A percentile compares a stretch with the other conserved stretches of the same genome.
Conservation (phyloP, 2,329 filamentous ascomycete species). For the Fusarium aywerte region DNA sequence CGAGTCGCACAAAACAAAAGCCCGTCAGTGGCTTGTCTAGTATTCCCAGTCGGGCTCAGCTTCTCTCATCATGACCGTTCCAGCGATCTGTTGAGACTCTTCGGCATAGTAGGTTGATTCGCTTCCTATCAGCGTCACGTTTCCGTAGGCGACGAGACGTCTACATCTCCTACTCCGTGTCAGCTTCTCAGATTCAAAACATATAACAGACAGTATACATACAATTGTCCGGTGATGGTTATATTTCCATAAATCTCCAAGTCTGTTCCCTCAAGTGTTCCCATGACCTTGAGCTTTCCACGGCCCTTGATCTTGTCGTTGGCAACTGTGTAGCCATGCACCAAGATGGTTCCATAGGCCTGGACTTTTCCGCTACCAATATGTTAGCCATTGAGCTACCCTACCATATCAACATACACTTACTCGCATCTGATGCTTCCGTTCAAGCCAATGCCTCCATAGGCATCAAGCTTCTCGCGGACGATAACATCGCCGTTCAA, state of each 20-base stretch:
- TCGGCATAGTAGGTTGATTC: slow-evolving; percentile 57
- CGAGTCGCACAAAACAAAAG: not conserved
- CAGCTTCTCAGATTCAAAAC: not conserved
- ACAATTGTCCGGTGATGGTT: slow-evolving; percentile 59
- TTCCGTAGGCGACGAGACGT: slow-evolving; percentile 58
- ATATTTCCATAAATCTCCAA: slow-evolving; percentile 61
- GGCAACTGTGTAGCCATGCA: slow-evolving; percentile 54
- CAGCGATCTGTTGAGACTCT: slow-evolving; percentile 56
- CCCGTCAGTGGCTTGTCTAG: slow-evolving; percentile 20
- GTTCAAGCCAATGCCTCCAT: slow-evolving; percentile 56
- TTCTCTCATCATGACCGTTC: slow-evolving; percentile 56
- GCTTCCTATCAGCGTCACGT: slow-evolving; percentile 58
- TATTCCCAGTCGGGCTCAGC: slow-evolving; percentile 56
- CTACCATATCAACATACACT: slow-evolving; percentile 22
- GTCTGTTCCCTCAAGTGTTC: slow-evolving; percentile 55
- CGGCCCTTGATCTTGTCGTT: slow-evolving; percentile 59
- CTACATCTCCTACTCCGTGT: slow-evolving; percentile 53
- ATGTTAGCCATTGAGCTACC: not conserved
- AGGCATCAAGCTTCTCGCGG: slow-evolving; percentile 59
- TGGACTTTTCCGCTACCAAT: slow-evolving; percentile 56
- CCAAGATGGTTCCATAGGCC: slow-evolving; percentile 58
- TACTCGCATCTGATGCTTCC: slow-evolving; percentile 58
- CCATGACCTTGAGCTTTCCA: slow-evolving; percentile 58
- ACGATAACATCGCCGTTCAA: slow-evolving; percentile 58
- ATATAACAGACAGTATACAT: slow-evolving; percentile 19